Conservation (phyloP, 495 filamentous ascomycete species). For the Xeromyces bisporus region DNA sequence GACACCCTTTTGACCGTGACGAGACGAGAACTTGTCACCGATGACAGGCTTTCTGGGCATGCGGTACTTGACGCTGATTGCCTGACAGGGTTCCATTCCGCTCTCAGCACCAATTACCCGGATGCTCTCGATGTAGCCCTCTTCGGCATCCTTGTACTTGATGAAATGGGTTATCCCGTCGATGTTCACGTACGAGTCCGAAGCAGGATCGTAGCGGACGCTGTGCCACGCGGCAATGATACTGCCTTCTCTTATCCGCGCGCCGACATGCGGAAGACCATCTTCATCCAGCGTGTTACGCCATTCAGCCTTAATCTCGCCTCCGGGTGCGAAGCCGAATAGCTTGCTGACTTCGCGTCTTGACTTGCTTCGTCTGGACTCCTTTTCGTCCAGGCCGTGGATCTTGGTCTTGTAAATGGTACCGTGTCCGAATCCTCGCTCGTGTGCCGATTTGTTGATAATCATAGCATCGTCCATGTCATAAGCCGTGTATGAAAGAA, state of each 20-base stretch:
- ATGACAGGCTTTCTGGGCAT: constrained; percentile 83
- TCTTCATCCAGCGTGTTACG: constrained; percentile 63
- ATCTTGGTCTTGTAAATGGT: constrained; percentile 97
- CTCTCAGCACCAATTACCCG: constrained; percentile 69
- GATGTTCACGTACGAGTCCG: constrained; percentile 44
- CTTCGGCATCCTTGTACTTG: constrained; percentile 81
- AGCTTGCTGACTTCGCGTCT: constrained; percentile 47
- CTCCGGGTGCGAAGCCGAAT: constrained; percentile 70
- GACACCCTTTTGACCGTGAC: constrained; percentile 48
- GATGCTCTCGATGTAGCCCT: constrained; percentile 81
- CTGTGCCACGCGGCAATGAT: constrained; percentile 76
- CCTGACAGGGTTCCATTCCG: constrained; percentile 66
- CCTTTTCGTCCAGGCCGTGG: constrained; percentile 57
- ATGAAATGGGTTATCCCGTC: constrained; percentile 69
- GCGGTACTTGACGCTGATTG: constrained; percentile 80
- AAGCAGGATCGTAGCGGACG: constrained; percentile 57
- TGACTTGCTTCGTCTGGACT: constrained; percentile 37
- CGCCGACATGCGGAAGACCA: constrained; percentile 66
- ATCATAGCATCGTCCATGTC: constrained; percentile 99
- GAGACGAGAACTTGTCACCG: constrained; percentile 49
- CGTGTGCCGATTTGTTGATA: constrained; percentile 91
- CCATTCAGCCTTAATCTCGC: constrained; percentile 44
- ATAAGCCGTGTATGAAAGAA: constrained; percentile 96
- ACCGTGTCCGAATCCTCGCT: constrained; percentile 91
- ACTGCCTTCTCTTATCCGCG: constrained; percentile 58